A percentile compares a stretch with the other conserved stretches of the same genome.
phyloP scores from a whole-genome alignment of 2,329 filamentous ascomycete genomes.

The Aspergillus quadrilineatus region DNA sequence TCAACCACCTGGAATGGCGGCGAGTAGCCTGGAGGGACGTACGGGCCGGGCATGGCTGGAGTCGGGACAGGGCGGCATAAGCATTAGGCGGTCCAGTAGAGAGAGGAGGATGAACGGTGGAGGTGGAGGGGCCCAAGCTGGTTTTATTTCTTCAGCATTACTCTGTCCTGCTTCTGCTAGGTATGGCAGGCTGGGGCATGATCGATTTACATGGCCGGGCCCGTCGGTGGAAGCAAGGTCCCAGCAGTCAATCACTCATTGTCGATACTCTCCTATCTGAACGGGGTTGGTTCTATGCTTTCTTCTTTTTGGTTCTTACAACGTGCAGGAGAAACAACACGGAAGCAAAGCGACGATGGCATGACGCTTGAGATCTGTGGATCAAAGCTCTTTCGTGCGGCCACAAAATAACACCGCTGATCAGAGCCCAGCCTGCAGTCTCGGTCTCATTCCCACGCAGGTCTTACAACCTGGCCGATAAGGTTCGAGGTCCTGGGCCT shows the following conservation, averaged over 20 bases:
- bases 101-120: too few relatives aligned
- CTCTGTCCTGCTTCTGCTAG: neutral
- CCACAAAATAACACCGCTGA: too few relatives aligned
- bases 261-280: neutral
- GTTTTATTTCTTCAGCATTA: conserved; percentile 7
- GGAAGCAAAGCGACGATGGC: neutral
- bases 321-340: neutral
- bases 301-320: neutral
- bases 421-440: neutral
- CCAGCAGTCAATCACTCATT: neutral
- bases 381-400: too few relatives aligned
- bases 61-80: neutral
- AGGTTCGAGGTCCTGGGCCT: neutral
- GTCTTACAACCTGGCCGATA: neutral
- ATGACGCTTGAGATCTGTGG: neutral
- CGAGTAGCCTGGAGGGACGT: conserved; percentile 35
- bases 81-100: neutral
- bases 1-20: conserved; percentile 42
- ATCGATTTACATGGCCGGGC: neutral
- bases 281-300: neutral
- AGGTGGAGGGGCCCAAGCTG: neutral
- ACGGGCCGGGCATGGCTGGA: conserved; percentile 24
- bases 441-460: neutral
- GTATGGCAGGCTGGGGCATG: neutral
- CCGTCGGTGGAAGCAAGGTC: neutral